Base-by-base conservation (phyloP, 169 alveolate species). In the Plasmodium cynomolgi region DNA sequence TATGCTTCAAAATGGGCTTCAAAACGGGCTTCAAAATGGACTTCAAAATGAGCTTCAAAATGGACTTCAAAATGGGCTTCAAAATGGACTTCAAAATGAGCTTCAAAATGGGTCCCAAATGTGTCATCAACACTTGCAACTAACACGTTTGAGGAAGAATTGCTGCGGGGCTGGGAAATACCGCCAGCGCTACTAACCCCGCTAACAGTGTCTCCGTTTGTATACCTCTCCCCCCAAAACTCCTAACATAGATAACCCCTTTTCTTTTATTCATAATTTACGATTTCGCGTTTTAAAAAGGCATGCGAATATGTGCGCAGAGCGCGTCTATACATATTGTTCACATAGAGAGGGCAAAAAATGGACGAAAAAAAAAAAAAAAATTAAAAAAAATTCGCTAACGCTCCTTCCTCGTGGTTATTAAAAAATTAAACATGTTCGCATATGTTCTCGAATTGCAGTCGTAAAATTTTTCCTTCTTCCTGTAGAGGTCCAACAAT, bases 401-500 rank as follows among this genome's bases (percentile, higher is more conserved):
- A 81, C 74, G 31, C 33, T 81, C 71, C 74, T 44, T 81, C 34
- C 20, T 68, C 84, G 23, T 74, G 20, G 47, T 72, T 77, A 37
- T 79, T 86, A 86, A 77, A 23, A 86, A 86, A 77, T 86, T 77
- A 47, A 75, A 71, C 86, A 86, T 86, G 23, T 75, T 77, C 8
- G 84, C 17, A 77, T 77, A 86, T 79, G 34, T 79, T 47, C 71
- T 86, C 33, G 88, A 86, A 75, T 79, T 50, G 58, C 79, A 50
- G 23, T 86, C 93, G 73, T 86, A 86, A 31, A 86, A 86, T 34
- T 86, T 86, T 86, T 86, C 93, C 44, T 86, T 86, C 68, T 86
- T 86, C 68, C 81, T 31, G 80, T 75, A 86, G 17, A 86, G 39
- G 73, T 86, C 93, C 81, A 79, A 15, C 71, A 86, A 54, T 34